These are phyloP conservation scores for Spiraea crenata DNA, from an alignment of 331 rosid genomes.

Conservation along the genomic window DNA sequence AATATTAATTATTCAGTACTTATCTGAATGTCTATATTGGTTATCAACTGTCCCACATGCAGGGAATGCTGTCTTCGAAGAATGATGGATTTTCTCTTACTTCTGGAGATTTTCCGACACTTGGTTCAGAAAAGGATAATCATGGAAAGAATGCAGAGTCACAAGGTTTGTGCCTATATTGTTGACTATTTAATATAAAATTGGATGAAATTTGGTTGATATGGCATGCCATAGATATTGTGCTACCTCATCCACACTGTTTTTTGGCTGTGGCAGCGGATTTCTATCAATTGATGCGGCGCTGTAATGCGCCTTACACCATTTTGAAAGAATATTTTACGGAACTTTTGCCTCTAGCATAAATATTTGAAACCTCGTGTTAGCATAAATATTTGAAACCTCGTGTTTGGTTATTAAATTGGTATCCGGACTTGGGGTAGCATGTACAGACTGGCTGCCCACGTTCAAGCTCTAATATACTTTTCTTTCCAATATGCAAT, in stretches of 20 bases:
- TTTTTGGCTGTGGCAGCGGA: neutral
- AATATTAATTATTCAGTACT: neutral
- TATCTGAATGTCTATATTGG: conserved; percentile 1
- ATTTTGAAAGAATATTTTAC: neutral
- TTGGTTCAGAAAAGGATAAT: conserved; percentile 86
- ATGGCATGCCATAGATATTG: neutral
- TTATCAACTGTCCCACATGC: conserved; percentile 12
- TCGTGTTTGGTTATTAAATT: neutral
- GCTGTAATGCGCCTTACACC: neutral
- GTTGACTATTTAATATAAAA: neutral
- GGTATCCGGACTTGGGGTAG: neutral
- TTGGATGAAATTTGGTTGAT: conserved; percentile 6
- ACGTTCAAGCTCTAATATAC: neutral
- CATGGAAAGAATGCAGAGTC: conserved; percentile 50
- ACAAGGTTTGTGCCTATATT: conserved; percentile 42
- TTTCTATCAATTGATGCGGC: conserved; percentile 5
- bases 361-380: neutral
- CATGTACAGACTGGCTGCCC: neutral
- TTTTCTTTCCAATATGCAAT: neutral
- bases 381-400: too few relatives aligned
- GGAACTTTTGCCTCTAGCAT: neutral
- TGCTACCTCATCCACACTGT: neutral
- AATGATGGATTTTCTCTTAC: conserved; percentile 71
- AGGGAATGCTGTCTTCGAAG: conserved; percentile 60
- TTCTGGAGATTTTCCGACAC: conserved; percentile 93